A percentile compares a stretch with the other conserved stretches of the same genome.
phyloP scores from a whole-genome alignment of 2,329 filamentous ascomycete genomes.

The Claviceps lovelessii region DNA sequence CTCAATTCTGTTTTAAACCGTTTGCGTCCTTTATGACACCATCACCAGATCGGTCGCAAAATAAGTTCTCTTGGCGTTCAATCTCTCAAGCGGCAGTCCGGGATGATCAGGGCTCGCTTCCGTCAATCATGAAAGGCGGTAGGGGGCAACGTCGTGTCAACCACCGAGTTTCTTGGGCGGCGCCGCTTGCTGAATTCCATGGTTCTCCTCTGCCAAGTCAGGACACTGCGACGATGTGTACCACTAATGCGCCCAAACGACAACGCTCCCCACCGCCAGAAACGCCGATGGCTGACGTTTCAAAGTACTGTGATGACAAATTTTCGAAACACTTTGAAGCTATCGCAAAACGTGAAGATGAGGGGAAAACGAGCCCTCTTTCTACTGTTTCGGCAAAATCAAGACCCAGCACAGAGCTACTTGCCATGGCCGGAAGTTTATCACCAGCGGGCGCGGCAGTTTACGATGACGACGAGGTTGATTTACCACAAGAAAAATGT shows the following conservation, averaged over 20 bases:
- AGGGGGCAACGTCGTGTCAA: neutral
- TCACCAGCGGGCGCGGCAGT: conserved; percentile 11
- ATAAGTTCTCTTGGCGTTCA: neutral
- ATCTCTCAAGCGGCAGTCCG: neutral
- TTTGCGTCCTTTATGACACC: conserved; percentile 39
- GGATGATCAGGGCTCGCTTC: conserved; percentile 6
- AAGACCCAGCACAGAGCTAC: conserved; percentile 11
- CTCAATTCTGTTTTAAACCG: conserved; percentile 33
- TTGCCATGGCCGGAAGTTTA: conserved; percentile 14
- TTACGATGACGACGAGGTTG: neutral
- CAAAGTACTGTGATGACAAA: conserved; percentile 18
- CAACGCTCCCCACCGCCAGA: conserved; percentile 31
- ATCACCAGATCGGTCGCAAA: conserved; percentile 25
- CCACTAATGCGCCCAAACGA: conserved; percentile 5
- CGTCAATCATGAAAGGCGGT: conserved; percentile 21
- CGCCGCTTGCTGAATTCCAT: neutral
- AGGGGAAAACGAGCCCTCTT: conserved; percentile 19
- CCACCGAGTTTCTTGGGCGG: conserved; percentile 3
- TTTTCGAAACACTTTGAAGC: conserved; percentile 35
- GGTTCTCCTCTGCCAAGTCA: neutral
- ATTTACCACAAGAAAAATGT: neutral
- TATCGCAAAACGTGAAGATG: conserved; percentile 23
- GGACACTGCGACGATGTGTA: no score
- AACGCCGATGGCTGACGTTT: conserved; percentile 19
- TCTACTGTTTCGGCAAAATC: conserved; percentile 27